Percentiles rank a stretch among this genome's conserved stretches.
These are phyloP conservation scores for Paxillus involutus DNA, from an alignment of 768 basidiomycete genomes.

Conservation along the genomic window DNA sequence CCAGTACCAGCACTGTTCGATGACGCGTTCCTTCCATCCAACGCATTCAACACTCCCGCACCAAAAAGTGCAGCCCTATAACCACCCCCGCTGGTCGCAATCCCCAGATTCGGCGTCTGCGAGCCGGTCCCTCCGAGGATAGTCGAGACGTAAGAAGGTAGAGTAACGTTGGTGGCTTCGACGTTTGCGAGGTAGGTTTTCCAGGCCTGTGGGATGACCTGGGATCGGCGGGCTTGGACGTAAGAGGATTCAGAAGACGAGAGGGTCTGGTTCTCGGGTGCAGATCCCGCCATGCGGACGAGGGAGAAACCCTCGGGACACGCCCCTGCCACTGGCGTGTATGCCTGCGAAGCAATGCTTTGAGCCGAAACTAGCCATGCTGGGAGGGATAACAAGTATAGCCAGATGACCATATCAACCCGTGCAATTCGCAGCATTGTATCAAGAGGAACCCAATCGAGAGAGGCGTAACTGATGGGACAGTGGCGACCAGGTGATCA, in stretches of 20 bases:
- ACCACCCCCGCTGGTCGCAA: slow-evolving; percentile 58
- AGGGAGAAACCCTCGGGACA: slow-evolving; percentile 27
- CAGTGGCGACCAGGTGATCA: neutral
- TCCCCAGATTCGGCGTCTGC: slow-evolving; percentile 39
- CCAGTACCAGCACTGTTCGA: slow-evolving; percentile 42
- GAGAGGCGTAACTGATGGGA: neutral
- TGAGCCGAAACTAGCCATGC: slow-evolving; percentile 18
- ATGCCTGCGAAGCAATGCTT: slow-evolving; percentile 23
- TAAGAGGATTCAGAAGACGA: slow-evolving; percentile 37
- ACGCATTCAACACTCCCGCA: slow-evolving; percentile 48
- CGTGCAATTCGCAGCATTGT: neutral
- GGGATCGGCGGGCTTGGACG: slow-evolving; percentile 30
- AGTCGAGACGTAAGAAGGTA: slow-evolving; percentile 35
- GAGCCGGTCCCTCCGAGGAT: slow-evolving; percentile 26
- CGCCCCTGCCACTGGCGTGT: slow-evolving; percentile 17
- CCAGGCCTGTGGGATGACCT: slow-evolving; percentile 42
- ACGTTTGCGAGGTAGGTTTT: slow-evolving; percentile 39
- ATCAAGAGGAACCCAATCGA: neutral
- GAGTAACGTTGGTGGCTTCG: slow-evolving; percentile 24
- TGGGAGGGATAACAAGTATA: slow-evolving; percentile 4
- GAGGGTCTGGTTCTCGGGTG: slow-evolving; percentile 32
- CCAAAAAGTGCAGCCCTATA: slow-evolving; percentile 55
- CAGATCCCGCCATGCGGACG: slow-evolving; percentile 28
- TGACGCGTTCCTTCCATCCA: slow-evolving; percentile 50
- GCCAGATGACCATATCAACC: slow-evolving; percentile 5